These are phyloP conservation scores for Kuraishia ogatae DNA, from an alignment of 805 yeast species.

Conservation along the genomic window DNA sequence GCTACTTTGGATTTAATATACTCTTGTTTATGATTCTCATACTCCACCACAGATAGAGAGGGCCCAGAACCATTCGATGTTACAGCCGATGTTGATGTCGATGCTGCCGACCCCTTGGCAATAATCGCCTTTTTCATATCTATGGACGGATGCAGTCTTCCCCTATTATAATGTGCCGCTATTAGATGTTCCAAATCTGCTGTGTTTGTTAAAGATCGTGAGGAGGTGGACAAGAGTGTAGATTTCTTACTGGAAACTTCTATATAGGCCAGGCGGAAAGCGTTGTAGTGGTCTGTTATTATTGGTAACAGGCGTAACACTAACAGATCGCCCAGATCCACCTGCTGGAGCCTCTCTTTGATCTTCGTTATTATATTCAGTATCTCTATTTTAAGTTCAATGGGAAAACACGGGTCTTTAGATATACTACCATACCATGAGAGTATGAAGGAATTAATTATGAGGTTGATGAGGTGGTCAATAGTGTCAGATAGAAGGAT, in stretches of 20 bases:
- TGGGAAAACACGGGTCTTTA: conserved; percentile 26
- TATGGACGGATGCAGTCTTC: conserved; percentile 53
- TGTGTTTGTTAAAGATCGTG: conserved; percentile 13
- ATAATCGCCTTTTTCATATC: conserved; percentile 18
- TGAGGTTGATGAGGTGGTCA: conserved; percentile 36
- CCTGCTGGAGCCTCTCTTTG: conserved; percentile 26
- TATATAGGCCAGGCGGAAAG: conserved; percentile 33
- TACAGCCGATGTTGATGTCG: not conserved
- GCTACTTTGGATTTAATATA: conserved; percentile 38
- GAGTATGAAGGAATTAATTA: conserved; percentile 44
- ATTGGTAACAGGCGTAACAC: conserved; percentile 56
- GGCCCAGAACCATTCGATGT: not conserved
- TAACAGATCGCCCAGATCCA: conserved; percentile 50
- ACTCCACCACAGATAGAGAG: conserved; percentile 11
- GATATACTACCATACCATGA: conserved; percentile 49
- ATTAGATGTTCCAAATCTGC: conserved; percentile 30
- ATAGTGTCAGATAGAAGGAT: conserved; percentile 44
- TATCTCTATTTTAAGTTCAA: conserved; percentile 35
- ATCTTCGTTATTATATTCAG: conserved; percentile 31
- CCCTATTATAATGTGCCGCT: conserved; percentile 37
- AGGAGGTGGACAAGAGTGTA: conserved; percentile 8
- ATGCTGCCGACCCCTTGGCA: not conserved
- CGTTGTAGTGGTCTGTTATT: conserved; percentile 52
- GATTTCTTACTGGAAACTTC: conserved; percentile 17
- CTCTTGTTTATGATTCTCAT: conserved; percentile 33